Conservation (phyloP, 495 filamentous ascomycete genomes). For the Aspergillus sclerotiicarbonarius region DNA sequence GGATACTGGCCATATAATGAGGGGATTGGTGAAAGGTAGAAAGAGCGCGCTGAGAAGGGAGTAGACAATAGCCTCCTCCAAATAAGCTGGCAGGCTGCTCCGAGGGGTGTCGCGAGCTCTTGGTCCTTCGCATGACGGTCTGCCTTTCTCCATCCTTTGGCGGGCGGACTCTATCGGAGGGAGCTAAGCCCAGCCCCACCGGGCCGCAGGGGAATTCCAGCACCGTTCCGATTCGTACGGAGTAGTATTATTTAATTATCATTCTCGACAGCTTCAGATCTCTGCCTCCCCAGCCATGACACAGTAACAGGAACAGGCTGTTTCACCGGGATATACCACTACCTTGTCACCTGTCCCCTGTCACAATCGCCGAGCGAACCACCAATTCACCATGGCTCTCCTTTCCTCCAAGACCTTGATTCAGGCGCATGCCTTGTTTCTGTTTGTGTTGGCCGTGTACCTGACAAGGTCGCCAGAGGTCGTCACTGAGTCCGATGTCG, state of each 20-base stretch:
- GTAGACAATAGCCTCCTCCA: not conserved
- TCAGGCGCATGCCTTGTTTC: conserved; percentile 74
- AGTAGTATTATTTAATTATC: no score
- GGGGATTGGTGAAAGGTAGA: not conserved
- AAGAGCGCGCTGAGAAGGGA: not conserved
- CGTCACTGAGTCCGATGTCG: conserved; percentile 75
- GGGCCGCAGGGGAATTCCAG: not conserved
- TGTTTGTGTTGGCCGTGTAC: conserved; percentile 78
- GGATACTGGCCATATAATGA: not conserved
- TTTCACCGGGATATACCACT: not conserved
- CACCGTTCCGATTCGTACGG: no score
- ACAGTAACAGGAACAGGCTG: no score
- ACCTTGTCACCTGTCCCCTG: not conserved
- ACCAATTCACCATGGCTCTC: conserved; percentile 61
- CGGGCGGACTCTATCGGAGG: conserved; percentile 10
- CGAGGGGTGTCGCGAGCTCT: not conserved
- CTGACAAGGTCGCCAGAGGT: conserved; percentile 67
- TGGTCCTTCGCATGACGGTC: not conserved
- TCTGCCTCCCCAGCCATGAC: no score
- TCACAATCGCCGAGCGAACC: not conserved
- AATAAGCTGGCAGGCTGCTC: not conserved
- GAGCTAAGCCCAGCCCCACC: not conserved
- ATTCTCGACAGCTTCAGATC: no score
- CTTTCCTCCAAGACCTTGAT: conserved; percentile 75
- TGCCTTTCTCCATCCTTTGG: not conserved